Percentiles rank a stretch among this genome's conserved stretches.
These are phyloP conservation scores for Mycena olivaceomarginata DNA, from an alignment of 768 basidiomycete species.

Conservation along the genomic window DNA sequence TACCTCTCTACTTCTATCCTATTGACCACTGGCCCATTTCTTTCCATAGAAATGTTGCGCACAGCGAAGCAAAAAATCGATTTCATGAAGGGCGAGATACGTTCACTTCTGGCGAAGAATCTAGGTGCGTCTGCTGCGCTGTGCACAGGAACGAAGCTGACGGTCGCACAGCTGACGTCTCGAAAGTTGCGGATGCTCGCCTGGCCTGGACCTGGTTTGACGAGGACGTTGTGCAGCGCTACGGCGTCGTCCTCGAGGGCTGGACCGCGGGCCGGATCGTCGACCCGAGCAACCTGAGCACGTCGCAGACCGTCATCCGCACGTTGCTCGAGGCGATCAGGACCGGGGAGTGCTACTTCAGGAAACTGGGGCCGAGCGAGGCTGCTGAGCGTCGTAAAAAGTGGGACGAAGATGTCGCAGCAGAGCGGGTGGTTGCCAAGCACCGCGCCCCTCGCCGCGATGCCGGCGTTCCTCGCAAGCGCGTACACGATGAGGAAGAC, in stretches of 20 bases:
- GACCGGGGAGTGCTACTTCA: background rate
- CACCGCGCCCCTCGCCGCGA: background rate
- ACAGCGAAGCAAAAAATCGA: conserved; percentile 13
- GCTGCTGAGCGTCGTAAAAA: background rate
- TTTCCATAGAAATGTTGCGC: background rate
- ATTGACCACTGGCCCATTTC: background rate
- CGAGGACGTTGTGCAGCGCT: conserved; percentile 21
- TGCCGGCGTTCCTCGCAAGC: conserved; percentile 10
- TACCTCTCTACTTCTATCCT: background rate
- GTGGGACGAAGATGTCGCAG: conserved; percentile 15
- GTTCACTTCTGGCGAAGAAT: background rate
- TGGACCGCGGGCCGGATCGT: background rate
- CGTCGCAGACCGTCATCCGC: background rate
- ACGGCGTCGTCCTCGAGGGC: background rate
- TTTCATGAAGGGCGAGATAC: conserved; percentile 16
- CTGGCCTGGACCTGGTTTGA: conserved; percentile 13
- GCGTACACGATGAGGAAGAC: background rate
- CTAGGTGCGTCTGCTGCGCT: background rate
- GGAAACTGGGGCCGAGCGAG: background rate
- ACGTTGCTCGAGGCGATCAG: background rate
- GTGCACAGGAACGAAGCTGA: background rate
- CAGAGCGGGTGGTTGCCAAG: background rate
- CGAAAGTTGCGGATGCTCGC: background rate
- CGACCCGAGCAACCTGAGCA: conserved; percentile 25
- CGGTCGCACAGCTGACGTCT: background rate